phyloP scores from a whole-genome alignment of 83 land plant species.

The Picea engelmannii region DNA sequence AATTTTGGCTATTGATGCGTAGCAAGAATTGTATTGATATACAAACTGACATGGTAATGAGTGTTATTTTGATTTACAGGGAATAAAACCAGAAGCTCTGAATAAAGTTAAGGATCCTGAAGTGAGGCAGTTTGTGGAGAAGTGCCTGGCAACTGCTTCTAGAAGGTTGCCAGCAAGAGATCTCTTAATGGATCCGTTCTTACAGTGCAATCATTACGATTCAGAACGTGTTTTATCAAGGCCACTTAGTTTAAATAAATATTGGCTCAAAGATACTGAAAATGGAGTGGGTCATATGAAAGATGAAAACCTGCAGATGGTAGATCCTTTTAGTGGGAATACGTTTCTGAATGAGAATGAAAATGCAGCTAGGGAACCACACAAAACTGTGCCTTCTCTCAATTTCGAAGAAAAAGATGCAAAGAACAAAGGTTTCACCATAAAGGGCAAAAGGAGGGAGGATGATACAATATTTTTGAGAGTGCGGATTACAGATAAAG shows the following conservation, averaged over 20 bases:
- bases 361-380: background rate
- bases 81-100: constrained; percentile 53
- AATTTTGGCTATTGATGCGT: too few species aligned
- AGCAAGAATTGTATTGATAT: too few species aligned
- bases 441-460: constrained; percentile 52
- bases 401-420: background rate
- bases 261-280: background rate
- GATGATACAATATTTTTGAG: constrained; percentile 56
- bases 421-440: constrained; percentile 35
- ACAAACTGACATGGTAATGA: background rate
- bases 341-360: background rate
- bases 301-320: background rate
- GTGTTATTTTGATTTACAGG: constrained; percentile 27
- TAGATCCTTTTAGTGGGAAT: background rate
- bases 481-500: constrained; percentile 48
- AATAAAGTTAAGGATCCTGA: constrained; percentile 40
- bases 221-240: background rate
- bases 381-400: background rate
- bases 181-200: constrained; percentile 64
- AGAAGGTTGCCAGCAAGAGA: constrained; percentile 52
- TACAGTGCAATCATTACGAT: constrained; percentile 18
- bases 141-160: constrained; percentile 50
- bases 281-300: constrained; percentile 5
- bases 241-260: background rate
- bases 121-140: constrained; percentile 45